phyloP scores from a whole-genome alignment of 805 yeast species.

The Candida corydali region DNA sequence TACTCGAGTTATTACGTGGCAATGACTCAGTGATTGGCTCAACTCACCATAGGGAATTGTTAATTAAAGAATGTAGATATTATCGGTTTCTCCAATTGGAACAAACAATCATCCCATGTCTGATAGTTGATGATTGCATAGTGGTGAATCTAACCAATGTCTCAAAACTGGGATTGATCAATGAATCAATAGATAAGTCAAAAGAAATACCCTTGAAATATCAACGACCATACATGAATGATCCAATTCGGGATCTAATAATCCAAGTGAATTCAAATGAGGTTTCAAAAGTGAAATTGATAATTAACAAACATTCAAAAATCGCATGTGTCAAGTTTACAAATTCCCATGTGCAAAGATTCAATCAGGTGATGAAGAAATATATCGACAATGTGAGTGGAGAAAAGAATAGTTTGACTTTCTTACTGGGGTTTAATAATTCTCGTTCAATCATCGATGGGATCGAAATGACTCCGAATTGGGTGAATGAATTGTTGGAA shows the following conservation, averaged over 20 bases:
- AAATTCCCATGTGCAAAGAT: slow-evolving; percentile 18
- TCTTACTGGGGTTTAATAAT: slow-evolving; percentile 23
- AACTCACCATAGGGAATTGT: slow-evolving; percentile 51
- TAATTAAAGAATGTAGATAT: slow-evolving; percentile 70
- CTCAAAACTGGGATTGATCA: slow-evolving; percentile 30
- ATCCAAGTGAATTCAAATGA: slow-evolving; percentile 25
- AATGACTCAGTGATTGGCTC: slow-evolving; percentile 42
- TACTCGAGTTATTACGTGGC: slow-evolving; percentile 57
- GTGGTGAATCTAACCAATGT: slow-evolving; percentile 47
- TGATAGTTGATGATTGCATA: slow-evolving; percentile 48
- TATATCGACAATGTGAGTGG: slow-evolving; percentile 15
- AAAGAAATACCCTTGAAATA: slow-evolving; percentile 24
- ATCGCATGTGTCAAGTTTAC: slow-evolving; percentile 24
- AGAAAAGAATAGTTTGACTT: slow-evolving; percentile 15
- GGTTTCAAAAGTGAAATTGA: slow-evolving; percentile 27
- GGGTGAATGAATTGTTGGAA: slow-evolving; percentile 28
- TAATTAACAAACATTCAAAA: slow-evolving; percentile 23
- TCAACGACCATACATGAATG: slow-evolving; percentile 31
- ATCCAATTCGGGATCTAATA: slow-evolving; percentile 27
- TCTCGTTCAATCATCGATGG: slow-evolving; percentile 32
- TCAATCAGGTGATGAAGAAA: slow-evolving; percentile 22
- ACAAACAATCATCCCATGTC: slow-evolving; percentile 57
- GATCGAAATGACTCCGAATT: slow-evolving; percentile 26
- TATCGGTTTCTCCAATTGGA: slow-evolving; percentile 74
- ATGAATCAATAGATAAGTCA: slow-evolving; percentile 15